These are phyloP conservation scores for Colletotrichum magnum DNA, from an alignment of 2,329 filamentous ascomycete species.

Conservation along the genomic window DNA sequence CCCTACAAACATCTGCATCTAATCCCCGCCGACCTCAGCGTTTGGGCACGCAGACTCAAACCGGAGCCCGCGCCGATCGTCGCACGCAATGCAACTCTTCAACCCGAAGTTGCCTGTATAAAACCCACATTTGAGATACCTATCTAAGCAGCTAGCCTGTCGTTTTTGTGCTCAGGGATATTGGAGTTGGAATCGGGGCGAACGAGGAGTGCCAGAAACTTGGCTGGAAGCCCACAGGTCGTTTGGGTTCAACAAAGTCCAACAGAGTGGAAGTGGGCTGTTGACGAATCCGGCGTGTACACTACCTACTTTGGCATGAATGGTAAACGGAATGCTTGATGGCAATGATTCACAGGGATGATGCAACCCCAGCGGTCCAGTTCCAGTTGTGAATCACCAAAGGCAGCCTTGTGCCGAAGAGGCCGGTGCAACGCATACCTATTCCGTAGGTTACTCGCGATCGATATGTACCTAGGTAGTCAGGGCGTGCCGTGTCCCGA, in stretches of 20 bases:
- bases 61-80: background rate
- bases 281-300: conserved; percentile 23
- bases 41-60: background rate
- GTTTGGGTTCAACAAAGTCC: background rate
- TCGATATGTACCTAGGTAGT: no score
- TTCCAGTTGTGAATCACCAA: background rate
- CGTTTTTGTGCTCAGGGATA: conserved; percentile 39
- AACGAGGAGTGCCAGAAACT: conserved; percentile 11
- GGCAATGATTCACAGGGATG: background rate
- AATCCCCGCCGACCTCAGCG: background rate
- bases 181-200: conserved; percentile 33
- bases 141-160: conserved; percentile 37
- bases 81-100: conserved; percentile 16
- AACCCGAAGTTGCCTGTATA: conserved; percentile 32
- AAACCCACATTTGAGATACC: conserved; percentile 41
- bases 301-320: conserved; percentile 30
- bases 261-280: background rate
- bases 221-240: conserved; percentile 14
- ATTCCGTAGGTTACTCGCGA: background rate
- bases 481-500: no score
- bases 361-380: background rate
- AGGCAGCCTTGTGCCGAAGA: background rate
- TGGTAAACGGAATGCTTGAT: conserved; percentile 7
- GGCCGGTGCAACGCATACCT: no score
- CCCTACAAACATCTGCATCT: background rate